These are phyloP conservation scores for Tagetes erecta DNA, from an alignment of 129 eudicot genomes.

Conservation along the genomic window DNA sequence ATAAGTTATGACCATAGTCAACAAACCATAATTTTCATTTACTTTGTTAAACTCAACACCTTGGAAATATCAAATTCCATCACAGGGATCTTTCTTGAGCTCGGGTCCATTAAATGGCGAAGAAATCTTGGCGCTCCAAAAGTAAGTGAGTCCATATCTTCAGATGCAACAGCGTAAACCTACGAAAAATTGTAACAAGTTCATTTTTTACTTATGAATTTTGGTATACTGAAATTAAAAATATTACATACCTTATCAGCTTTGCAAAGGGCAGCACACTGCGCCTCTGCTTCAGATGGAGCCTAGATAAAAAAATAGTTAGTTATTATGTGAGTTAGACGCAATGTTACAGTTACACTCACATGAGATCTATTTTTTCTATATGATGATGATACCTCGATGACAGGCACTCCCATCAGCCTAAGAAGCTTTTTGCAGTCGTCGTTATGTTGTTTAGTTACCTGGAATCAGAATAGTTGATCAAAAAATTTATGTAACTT, in stretches of 20 bases:
- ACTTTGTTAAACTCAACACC: constrained; percentile 40
- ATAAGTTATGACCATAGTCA: not conserved
- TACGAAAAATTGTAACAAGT: constrained; percentile 24
- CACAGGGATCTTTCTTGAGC: constrained; percentile 74
- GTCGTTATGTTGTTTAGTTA: constrained; percentile 86
- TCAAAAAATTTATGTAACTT: not conserved
- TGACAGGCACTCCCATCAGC: constrained; percentile 97
- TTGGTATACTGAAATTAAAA: not conserved
- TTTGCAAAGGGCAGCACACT: constrained; percentile 97
- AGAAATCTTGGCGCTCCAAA: constrained; percentile 95
- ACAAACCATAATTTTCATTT: not conserved
- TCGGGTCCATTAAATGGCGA: constrained; percentile 94
- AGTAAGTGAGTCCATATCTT: constrained; percentile 87
- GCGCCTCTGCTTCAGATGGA: constrained; percentile 92
- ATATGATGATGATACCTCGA: constrained; percentile 59
- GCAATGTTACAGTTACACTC: not conserved
- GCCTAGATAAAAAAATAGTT: not conserved
- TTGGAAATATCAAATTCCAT: constrained; percentile 89
- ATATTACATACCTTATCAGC: constrained; percentile 60
- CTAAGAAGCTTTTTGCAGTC: constrained; percentile 85
- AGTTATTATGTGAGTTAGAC: not conserved
- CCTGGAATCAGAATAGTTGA: constrained; percentile 38
- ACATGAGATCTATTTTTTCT: not conserved
- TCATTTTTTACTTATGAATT: not conserved
- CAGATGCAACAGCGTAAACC: constrained; percentile 93